These are phyloP conservation scores for Atkinsonella texensis DNA, from an alignment of 2,329 filamentous ascomycete genomes.

Conservation along the genomic window DNA sequence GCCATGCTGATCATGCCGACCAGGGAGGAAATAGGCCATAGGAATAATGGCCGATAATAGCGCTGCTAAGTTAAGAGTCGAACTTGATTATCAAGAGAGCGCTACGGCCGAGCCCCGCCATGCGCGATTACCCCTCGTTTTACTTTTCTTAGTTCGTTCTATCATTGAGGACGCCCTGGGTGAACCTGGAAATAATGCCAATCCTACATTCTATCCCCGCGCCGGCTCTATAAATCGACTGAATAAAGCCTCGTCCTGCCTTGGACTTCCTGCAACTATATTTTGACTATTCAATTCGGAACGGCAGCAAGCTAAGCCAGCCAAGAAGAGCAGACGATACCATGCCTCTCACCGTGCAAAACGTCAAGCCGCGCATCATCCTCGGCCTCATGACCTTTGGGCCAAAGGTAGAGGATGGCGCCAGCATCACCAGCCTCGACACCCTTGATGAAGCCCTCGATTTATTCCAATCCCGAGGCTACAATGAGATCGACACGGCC, in stretches of 20 bases:
- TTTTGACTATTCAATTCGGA: background rate
- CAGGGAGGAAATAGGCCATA: too few relatives aligned
- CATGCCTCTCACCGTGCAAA: constrained; percentile 35
- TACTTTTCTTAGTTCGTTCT: too few relatives aligned
- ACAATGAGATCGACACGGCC: constrained; percentile 78
- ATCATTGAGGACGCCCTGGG: too few relatives aligned
- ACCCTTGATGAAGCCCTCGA: constrained; percentile 64
- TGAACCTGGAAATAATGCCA: background rate
- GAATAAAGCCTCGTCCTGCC: background rate
- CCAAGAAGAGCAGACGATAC: background rate
- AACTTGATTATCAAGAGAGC: too few relatives aligned
- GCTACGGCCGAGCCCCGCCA: too few relatives aligned
- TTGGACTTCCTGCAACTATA: background rate
- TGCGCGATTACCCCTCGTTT: too few relatives aligned
- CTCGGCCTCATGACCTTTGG: constrained; percentile 82
- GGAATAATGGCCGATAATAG: too few relatives aligned
- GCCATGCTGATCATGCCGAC: too few relatives aligned
- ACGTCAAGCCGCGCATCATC: constrained; percentile 55
- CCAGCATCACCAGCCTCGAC: constrained; percentile 54
- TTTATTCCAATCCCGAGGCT: constrained; percentile 64
- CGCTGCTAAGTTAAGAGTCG: too few relatives aligned
- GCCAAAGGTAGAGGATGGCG: constrained; percentile 47
- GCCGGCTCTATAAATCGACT: background rate
- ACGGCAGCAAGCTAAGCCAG: too few relatives aligned
- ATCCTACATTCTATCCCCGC: background rate